phyloP scores from a whole-genome alignment of 2,329 filamentous ascomycete species.

The Colletotrichum chlorophyti region DNA sequence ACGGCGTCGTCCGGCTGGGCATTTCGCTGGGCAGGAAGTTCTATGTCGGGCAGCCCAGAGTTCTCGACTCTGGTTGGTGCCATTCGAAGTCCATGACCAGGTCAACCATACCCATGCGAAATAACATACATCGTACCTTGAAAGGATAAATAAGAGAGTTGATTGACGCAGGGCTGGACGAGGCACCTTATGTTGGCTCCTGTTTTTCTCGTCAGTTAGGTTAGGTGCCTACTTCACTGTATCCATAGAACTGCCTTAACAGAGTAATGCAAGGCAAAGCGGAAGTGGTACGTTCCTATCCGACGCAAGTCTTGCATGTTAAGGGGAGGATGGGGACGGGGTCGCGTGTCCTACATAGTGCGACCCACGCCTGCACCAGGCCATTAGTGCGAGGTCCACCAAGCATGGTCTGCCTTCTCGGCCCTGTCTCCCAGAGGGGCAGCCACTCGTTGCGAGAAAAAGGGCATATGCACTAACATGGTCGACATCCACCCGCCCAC shows the following conservation, averaged over 20 bases:
- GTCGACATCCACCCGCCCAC: neutral
- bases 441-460: neutral
- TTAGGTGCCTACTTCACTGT: too few relatives aligned
- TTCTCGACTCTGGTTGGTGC: constrained; percentile 2
- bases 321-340: constrained; percentile 2
- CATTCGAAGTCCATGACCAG: neutral
- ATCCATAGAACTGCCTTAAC: too few relatives aligned
- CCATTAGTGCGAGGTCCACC: neutral
- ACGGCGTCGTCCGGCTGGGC: constrained; percentile 20
- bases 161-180: neutral
- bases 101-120: neutral
- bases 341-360: constrained; percentile 10
- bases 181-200: too few relatives aligned
- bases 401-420: neutral
- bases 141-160: too few relatives aligned
- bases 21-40: neutral
- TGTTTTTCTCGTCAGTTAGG: too few relatives aligned
- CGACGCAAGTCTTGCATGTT: constrained; percentile 19
- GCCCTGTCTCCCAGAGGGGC: neutral
- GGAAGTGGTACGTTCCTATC: too few relatives aligned
- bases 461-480: constrained; percentile 1
- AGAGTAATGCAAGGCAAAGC: too few relatives aligned
- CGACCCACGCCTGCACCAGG: too few relatives aligned
- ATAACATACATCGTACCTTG: neutral
- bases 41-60: neutral